Conservation (phyloP, 768 basidiomycete genomes). For the Serendipita sp. region DNA sequence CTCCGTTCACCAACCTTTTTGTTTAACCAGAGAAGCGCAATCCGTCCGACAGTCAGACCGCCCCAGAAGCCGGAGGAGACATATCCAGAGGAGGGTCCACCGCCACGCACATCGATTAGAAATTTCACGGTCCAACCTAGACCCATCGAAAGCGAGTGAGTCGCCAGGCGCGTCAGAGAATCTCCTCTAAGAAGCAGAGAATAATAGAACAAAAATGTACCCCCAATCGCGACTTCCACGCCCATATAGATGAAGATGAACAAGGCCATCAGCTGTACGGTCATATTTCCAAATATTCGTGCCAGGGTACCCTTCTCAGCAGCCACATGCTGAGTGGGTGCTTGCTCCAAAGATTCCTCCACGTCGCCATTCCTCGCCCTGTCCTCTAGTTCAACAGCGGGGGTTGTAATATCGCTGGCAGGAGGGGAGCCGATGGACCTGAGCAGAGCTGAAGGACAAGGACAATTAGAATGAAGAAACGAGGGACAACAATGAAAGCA, state of each 20-base stretch:
- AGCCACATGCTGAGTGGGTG: background rate
- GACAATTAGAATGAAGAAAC: background rate
- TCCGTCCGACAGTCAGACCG: constrained; percentile 12
- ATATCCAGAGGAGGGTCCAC: constrained; percentile 36
- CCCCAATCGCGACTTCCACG: constrained; percentile 14
- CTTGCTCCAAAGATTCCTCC: background rate
- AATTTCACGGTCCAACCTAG: constrained; percentile 58
- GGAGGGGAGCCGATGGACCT: background rate
- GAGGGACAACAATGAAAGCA: background rate
- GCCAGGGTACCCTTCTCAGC: background rate
- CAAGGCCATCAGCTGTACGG: constrained; percentile 12
- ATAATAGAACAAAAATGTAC: background rate
- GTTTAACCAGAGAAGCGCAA: constrained; percentile 11
- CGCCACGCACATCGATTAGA: constrained; percentile 28
- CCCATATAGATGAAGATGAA: constrained; percentile 14
- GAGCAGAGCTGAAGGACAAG: background rate
- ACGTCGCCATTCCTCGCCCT: background rate
- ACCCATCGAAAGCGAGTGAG: background rate
- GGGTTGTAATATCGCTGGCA: background rate
- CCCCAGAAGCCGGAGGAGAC: constrained; percentile 26
- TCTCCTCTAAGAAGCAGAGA: background rate
- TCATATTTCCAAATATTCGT: constrained; percentile 7
- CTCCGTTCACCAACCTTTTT: constrained; percentile 22
- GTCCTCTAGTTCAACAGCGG: background rate
- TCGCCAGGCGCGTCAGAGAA: background rate